Conservation (phyloP, 768 basidiomycete genomes). For the Candolleomyces eurysporus region DNA sequence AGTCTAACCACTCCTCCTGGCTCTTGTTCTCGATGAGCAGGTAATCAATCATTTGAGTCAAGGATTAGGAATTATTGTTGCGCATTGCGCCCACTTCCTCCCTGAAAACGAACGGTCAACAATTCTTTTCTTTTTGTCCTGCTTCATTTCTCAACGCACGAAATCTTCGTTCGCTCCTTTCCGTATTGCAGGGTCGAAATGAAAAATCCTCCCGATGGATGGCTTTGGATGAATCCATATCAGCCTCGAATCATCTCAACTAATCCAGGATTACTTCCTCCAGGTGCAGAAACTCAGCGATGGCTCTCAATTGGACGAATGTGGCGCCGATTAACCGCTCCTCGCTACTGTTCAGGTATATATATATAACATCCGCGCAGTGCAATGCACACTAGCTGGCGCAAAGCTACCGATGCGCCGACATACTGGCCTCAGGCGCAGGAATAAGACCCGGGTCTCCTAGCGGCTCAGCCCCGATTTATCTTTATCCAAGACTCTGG, state of each 20-base stretch:
- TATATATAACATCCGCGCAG: too few species aligned
- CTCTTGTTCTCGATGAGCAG: slow-evolving; percentile 5
- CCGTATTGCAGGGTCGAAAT: neutral
- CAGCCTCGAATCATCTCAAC: too few species aligned
- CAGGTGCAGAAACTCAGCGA: too few species aligned
- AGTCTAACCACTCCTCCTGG: neutral
- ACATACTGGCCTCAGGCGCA: too few species aligned
- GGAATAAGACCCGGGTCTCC: neutral
- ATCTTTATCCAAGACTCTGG: too few species aligned
- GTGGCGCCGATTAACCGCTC: too few species aligned
- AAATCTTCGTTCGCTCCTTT: neutral
- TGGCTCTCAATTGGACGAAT: too few species aligned
- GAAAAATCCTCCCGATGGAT: neutral
- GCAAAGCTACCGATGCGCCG: too few species aligned
- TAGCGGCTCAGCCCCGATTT: neutral
- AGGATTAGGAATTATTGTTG: neutral
- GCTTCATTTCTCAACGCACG: neutral
- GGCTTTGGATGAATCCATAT: too few species aligned
- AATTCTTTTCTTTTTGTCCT: neutral
- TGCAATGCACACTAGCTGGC: too few species aligned
- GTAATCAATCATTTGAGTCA: neutral
- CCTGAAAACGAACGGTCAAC: neutral
- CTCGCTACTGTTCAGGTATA: too few species aligned
- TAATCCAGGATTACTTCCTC: too few species aligned
- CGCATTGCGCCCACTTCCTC: neutral